Percentiles rank a stretch among this genome's conserved stretches.
Conservation (phyloP, 2,329 filamentous ascomycete species). For the Claviceps sp. region DNA sequence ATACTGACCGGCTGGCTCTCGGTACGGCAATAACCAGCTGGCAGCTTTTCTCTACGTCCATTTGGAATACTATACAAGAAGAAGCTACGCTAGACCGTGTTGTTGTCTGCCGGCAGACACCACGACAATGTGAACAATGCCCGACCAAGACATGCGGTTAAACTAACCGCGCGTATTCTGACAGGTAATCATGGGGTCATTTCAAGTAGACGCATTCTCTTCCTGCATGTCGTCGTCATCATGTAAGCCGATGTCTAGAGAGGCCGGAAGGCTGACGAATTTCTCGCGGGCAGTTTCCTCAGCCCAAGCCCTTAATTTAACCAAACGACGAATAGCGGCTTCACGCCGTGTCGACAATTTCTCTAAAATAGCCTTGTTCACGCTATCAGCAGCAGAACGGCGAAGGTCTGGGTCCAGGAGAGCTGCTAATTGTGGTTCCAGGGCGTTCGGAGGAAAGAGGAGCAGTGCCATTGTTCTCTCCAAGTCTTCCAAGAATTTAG, state of each 20-base stretch:
- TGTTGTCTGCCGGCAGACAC: background rate
- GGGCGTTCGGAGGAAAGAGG: conserved; percentile 70
- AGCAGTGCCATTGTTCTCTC: conserved; percentile 89
- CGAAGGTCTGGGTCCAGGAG: conserved; percentile 70
- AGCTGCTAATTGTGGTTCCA: conserved; percentile 61
- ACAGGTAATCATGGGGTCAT: conserved; percentile 40
- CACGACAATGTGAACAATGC: background rate
- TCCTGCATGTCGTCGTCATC: conserved; percentile 24
- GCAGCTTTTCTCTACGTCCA: background rate
- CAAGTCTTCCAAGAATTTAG: conserved; percentile 70
- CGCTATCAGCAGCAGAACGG: conserved; percentile 68
- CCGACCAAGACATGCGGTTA: background rate
- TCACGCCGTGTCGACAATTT: conserved; percentile 61
- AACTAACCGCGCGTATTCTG: background rate
- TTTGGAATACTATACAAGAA: background rate
- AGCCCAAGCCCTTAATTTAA: conserved; percentile 75
- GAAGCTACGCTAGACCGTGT: background rate
- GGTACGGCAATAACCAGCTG: background rate
- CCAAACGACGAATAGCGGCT: conserved; percentile 67
- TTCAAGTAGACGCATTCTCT: conserved; percentile 11
- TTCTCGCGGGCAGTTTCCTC: conserved; percentile 45
- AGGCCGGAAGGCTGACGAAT: conserved; percentile 18
- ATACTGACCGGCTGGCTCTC: no score
- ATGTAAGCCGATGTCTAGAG: conserved; percentile 23
- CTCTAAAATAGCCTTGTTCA: conserved; percentile 78